Evolutionary conservation across 139 green algal species (phyloP), one percentile per base, ranked within the genome.

Genomic region (Haematococcus lacustris): DNA sequence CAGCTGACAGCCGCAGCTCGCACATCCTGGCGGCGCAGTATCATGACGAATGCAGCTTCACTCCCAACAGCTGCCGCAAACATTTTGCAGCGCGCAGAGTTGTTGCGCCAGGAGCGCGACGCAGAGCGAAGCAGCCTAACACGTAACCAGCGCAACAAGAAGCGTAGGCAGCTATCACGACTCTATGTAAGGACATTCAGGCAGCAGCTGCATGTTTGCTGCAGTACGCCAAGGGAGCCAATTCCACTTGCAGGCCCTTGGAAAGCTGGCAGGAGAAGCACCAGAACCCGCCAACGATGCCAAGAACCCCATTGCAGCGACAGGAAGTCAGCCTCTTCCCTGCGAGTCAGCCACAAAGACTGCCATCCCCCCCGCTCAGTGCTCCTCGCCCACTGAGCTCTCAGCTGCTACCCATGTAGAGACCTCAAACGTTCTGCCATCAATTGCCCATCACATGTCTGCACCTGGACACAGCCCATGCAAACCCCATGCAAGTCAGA

Each of bases 151-250:
- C 38, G 75, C 38, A 88, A 88, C 62, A 84, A 80, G 40, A 37
- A 71, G 26, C 73, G 86, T 34, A 86, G 85, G 73, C 83, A 83
- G 67, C 75, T 88, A 2, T 71, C 74, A 9, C 80, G 74, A 73
- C 77, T 86, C 37, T 70, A 82, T 4, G 65, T 80, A 2, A 62
- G 77, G 76, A 26, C 1, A 2, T 3, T 34, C 21, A 57, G 33
- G n/a, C 21, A 43, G 17, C n/a, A 17, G 25, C 60, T 6, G 32
- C 60, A 30, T 17, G 28, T 32, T 7, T 30, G 34, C 26, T 7
- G 62, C 4, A 17, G 62, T 26, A 50, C 64, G 23, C 64, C 35
- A 30, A 37, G 25, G 28, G 9, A 57, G 47, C 47, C 13, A 57
- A 21, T 13, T 57, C 21, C 47, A 57, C 47, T 57, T 57, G 47